phyloP scores from a whole-genome alignment of 2,329 filamentous ascomycete genomes.

The Monosporascus sp. region DNA sequence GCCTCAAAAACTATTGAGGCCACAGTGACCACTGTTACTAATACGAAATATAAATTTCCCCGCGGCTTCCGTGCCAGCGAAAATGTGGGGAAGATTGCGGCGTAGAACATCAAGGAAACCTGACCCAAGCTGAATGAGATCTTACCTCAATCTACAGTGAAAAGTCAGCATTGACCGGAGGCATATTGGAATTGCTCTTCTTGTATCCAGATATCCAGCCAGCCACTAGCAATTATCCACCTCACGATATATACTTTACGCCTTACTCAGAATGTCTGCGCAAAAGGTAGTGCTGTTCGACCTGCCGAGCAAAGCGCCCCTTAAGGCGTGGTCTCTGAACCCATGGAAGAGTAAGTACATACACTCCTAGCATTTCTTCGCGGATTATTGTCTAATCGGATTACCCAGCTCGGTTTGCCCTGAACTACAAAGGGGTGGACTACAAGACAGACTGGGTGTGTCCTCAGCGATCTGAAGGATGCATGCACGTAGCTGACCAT shows the following conservation, averaged over 20 bases:
- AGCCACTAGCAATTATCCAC: no score
- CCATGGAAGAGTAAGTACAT: conserved; percentile 59
- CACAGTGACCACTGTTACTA: no score
- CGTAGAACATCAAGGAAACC: no score
- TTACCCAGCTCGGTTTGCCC: conserved; percentile 50
- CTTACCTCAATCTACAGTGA: no score
- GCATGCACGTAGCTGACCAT: neutral
- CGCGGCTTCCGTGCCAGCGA: neutral
- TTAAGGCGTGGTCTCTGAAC: conserved; percentile 58
- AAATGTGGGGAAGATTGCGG: neutral
- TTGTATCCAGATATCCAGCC: no score
- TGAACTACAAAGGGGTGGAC: conserved; percentile 63
- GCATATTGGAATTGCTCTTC: no score
- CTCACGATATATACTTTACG: neutral
- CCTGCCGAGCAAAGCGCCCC: conserved; percentile 47
- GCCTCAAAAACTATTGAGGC: no score
- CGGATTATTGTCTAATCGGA: conserved; percentile 7
- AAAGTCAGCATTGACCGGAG: no score
- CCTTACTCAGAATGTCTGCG: conserved; percentile 10
- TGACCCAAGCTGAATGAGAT: no score
- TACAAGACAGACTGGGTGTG: conserved; percentile 62
- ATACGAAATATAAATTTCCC: neutral
- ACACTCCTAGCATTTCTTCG: neutral
- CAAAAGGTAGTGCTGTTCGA: conserved; percentile 53
- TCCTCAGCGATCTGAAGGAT: neutral